Evolutionary conservation across 2,329 filamentous ascomycete genomes (phyloP), one percentile per base, ranked within the genome.

Genomic region (Trichoderma afroharzianum): DNA sequence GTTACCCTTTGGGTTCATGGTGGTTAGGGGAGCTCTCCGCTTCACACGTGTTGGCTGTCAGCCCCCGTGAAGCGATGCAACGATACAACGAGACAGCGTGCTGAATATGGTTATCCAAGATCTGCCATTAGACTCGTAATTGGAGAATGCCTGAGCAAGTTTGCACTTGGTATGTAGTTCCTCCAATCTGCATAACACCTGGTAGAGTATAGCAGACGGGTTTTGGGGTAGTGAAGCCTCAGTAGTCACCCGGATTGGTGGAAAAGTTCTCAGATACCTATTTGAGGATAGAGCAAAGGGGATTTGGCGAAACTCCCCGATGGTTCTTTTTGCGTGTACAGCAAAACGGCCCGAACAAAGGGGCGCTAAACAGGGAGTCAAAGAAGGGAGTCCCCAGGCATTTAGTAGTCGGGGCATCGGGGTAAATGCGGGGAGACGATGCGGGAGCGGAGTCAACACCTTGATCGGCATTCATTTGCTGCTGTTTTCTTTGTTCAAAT

Each of bases 261-360:
- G 67, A 61, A 69, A 62, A 61, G 67, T 62, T 62, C 21, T 28
- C 14, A 21, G 57, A 30, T 36, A n/a, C 67, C 57, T 28, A 26
- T 33, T 69, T 11, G 30, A 28, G 57, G 14, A 50, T 28, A 50
- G 67, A 32, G 18, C 64, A 32, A 15, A 26, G 21, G 53, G 9
- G 28, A 24, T 8, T 57, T 69, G 68, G 62, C 68, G 68, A 71
- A 58, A 71, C 68, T 71, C 68, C 68, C 68, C 68, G 68, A 71
- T 59, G 68, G 61, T 18, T 18, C 59, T 70, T 57, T 63, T 63
- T 63, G 68, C n/a, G 47, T 57, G 53, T 24, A 58, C 59, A 57
- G 18, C 11, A 43, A 70, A 71, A 71, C 68, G 68, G 68, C 68
- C 68, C 68, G 68, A 71, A 71, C 59, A 66, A 50, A 36, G 53